Evolutionary conservation across 1,284 basidiomycete genomes (phyloP), one percentile per base, ranked within the genome.

Genomic region (Leucoagaricus sp.): DNA sequence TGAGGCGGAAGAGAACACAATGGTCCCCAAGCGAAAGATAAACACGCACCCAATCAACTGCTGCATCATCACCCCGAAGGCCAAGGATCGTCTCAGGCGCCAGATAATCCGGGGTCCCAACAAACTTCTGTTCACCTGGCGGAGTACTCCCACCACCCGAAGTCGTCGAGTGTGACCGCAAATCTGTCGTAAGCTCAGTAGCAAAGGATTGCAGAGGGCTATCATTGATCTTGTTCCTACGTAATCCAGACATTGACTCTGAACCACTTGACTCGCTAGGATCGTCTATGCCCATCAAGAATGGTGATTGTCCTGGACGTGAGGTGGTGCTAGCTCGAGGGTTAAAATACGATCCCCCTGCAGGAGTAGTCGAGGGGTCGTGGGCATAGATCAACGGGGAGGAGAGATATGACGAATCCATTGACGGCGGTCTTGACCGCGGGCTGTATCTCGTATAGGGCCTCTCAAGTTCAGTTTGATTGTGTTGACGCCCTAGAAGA

Each of bases 51-150:
- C 97, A 99, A 76, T 99, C 97, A 60, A 98, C 97, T 13, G 90
- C 88, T 41, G 89, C 91, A 73, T 99, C 96, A 69, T 99, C 96
- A 53, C 94, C 94, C 49, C 95, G 91, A 61, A 98, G 84, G 60
- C 97, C 97, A 54, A 98, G 84, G 60, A 99, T 98, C 46, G 93
- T 96, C 73, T 98, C 96, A 0, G 96, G 96, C 3, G 96, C 94
- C 40, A 98, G 82, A 71, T 98, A 98, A 73, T 98, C 96, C 3
- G 96, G 96, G 1, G 96, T 98, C 13, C 96, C 96, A 8, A 97
- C 96, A 65, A 98, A 94, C 71, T 93, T 93, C 72, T 93, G 91
- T 58, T 93, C 91, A n/a, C 86, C 85, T 23, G 88, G 86, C 23
- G 89, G 87, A 0, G 90, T 91, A 4, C 81, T 80, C 13, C 79